A percentile compares a stretch with the other conserved stretches of the same genome.
phyloP scores from a whole-genome alignment of 2,329 filamentous ascomycete genomes.

The Aspergillus floridensis region DNA sequence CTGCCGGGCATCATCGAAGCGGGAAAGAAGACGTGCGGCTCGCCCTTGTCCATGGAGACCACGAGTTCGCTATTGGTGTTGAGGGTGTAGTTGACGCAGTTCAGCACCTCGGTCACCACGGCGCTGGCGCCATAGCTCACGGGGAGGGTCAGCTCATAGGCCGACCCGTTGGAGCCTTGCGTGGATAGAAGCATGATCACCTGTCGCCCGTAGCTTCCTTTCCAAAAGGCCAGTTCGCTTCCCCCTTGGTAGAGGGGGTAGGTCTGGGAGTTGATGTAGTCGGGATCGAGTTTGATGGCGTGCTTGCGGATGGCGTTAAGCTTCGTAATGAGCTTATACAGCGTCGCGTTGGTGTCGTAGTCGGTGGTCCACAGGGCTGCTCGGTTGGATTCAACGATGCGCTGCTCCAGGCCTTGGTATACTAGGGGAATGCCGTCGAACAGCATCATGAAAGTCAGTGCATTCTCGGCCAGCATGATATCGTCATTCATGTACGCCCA shows the following conservation, averaged over 20 bases:
- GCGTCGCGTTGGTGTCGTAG: constrained; percentile 17
- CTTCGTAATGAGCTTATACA: constrained; percentile 41
- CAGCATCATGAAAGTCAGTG: constrained; percentile 60
- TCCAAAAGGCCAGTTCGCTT: constrained; percentile 45
- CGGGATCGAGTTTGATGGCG: constrained; percentile 33
- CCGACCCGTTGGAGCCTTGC: constrained; percentile 31
- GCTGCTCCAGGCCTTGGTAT: constrained; percentile 66
- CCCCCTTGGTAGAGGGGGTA: constrained; percentile 42
- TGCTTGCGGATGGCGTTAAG: constrained; percentile 46
- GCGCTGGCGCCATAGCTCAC: constrained; percentile 25
- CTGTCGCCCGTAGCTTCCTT: constrained; percentile 43
- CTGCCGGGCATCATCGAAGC: constrained; percentile 23
- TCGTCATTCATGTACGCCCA: constrained; percentile 55
- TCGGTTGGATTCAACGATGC: constrained; percentile 52
- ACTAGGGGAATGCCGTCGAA: constrained; percentile 61
- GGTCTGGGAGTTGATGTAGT: constrained; percentile 41
- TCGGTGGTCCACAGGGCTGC: constrained; percentile 40
- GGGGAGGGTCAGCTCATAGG: constrained; percentile 31
- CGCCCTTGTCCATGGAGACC: constrained; percentile 26
- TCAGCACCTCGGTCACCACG: constrained; percentile 28
- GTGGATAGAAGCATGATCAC: constrained; percentile 48
- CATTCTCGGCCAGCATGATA: constrained; percentile 56
- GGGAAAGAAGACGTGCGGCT: constrained; percentile 30
- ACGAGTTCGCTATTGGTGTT: constrained; percentile 13
- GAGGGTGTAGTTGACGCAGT: constrained; percentile 14